Percentiles rank a stretch among this genome's conserved stretches.
These are phyloP conservation scores for Pichia sp. DNA, from an alignment of 1,139 yeast genomes.

Conservation along the genomic window DNA sequence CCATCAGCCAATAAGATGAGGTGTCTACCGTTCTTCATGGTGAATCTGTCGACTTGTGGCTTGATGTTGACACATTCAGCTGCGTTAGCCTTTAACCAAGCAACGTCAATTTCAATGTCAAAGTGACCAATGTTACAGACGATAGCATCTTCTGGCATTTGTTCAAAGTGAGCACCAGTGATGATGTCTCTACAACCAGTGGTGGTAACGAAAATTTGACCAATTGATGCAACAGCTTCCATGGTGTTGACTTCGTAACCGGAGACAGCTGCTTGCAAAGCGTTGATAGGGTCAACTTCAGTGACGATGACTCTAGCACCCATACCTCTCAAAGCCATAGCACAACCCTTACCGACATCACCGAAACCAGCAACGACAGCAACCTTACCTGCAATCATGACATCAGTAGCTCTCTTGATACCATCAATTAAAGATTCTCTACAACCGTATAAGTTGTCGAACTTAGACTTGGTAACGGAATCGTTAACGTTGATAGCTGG, in stretches of 20 bases:
- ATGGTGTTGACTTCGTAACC: constrained; percentile 97
- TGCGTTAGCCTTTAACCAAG: constrained; percentile 94
- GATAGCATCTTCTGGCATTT: constrained; percentile 99
- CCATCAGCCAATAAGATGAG: constrained; percentile 97
- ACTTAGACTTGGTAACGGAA: constrained; percentile 98
- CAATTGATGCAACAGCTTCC: constrained; percentile 89
- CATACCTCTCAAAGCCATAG: constrained; percentile 98
- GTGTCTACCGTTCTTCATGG: constrained; percentile 88
- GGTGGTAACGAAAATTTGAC: constrained; percentile 99
- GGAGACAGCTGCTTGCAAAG: constrained; percentile 98
- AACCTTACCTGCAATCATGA: constrained; percentile 99
- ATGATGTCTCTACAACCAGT: constrained; percentile 99
- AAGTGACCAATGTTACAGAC: constrained; percentile 99
- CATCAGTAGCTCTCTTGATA: constrained; percentile 99
- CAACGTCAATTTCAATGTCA: constrained; percentile 98
- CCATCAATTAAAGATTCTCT: constrained; percentile 99
- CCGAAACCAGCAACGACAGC: constrained; percentile 99
- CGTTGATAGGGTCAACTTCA: constrained; percentile 98
- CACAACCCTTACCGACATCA: constrained; percentile 99
- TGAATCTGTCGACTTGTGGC: constrained; percentile 99
- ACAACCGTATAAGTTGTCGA: constrained; percentile 99
- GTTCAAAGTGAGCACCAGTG: constrained; percentile 77
- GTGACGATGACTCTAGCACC: constrained; percentile 99
- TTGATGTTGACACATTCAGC: constrained; percentile 90
- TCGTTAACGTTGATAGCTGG: constrained; percentile 99